These are phyloP conservation scores for Zelonia costaricensis DNA, from an alignment of 208 protist species.

Conservation along the genomic window DNA sequence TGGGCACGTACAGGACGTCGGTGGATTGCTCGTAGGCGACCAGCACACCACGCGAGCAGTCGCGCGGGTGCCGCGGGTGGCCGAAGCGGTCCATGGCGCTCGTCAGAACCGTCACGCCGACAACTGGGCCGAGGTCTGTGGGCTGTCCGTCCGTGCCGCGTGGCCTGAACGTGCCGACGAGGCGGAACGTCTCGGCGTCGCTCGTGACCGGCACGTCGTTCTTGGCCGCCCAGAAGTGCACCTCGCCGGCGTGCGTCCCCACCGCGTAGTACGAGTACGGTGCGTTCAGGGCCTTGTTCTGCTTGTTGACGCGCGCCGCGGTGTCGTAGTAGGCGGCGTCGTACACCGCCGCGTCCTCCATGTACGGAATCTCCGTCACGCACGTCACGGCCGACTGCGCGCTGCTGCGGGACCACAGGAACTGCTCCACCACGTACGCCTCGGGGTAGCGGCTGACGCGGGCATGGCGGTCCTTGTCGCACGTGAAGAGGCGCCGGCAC, in stretches of 20 bases:
- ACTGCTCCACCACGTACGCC: slow-evolving; percentile 81
- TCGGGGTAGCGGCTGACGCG: slow-evolving; percentile 84
- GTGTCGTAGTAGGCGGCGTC: slow-evolving; percentile 10
- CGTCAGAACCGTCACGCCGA: slow-evolving; percentile 49
- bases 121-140: slow-evolving; percentile 40
- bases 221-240: slow-evolving; percentile 79
- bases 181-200: slow-evolving; percentile 31
- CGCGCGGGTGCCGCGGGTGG: slow-evolving; percentile 36
- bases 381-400: slow-evolving; percentile 66
- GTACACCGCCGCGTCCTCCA: slow-evolving; percentile 23
- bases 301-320: slow-evolving; percentile 26
- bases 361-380: slow-evolving; percentile 62
- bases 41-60: slow-evolving; percentile 64
- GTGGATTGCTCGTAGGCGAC: slow-evolving; percentile 54
- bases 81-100: slow-evolving; percentile 29
- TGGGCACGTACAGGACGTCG: slow-evolving; percentile 58
- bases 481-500: slow-evolving; percentile 74
- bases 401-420: slow-evolving; percentile 58
- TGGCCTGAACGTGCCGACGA: slow-evolving; percentile 37
- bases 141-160: slow-evolving; percentile 6
- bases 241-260: slow-evolving; percentile 52
- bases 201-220: slow-evolving; percentile 44
- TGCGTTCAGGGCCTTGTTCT: slow-evolving; percentile 23
- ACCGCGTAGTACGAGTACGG: slow-evolving; percentile 69
- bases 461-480: slow-evolving; percentile 80